Conservation (phyloP, 345 rosid genomes). For the Acer campestre region DNA sequence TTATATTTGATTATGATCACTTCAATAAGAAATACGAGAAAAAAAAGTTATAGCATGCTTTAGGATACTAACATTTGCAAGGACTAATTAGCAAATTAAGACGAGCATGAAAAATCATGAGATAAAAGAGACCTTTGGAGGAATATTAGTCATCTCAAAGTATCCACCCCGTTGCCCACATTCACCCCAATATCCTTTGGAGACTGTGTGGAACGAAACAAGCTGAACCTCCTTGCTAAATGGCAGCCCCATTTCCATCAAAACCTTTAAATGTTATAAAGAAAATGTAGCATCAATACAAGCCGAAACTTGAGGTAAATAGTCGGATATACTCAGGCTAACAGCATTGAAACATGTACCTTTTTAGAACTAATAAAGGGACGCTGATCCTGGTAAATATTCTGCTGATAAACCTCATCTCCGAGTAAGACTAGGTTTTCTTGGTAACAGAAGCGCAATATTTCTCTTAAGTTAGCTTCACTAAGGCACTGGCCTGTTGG, state of each 20-base stretch:
- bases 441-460: conserved; percentile 69
- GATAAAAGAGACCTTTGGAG: conserved; percentile 64
- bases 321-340: conserved; percentile 9
- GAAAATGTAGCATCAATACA: conserved; percentile 16
- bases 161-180: conserved; percentile 99
- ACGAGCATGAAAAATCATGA: background rate
- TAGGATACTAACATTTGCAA: conserved; percentile 11
- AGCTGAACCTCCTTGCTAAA: conserved; percentile 88
- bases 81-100: background rate
- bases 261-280: conserved; percentile 46
- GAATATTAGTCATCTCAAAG: conserved; percentile 98
- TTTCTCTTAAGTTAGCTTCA: conserved; percentile 85
- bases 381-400: conserved; percentile 93
- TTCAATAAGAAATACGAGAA: background rate
- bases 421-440: conserved; percentile 88
- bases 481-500: conserved; percentile 99
- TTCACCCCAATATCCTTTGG: conserved; percentile 99
- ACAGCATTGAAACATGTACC: conserved; percentile 41
- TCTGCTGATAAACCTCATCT: conserved; percentile 99
- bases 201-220: conserved; percentile 92
- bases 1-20: background rate
- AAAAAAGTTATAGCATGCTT: background rate
- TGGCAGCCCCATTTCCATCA: conserved; percentile 90
- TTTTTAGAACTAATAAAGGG: conserved; percentile 89
- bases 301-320: conserved; percentile 15